These are phyloP conservation scores for Yueomyces sinensis DNA, from an alignment of 805 yeast genomes.

Conservation along the genomic window DNA sequence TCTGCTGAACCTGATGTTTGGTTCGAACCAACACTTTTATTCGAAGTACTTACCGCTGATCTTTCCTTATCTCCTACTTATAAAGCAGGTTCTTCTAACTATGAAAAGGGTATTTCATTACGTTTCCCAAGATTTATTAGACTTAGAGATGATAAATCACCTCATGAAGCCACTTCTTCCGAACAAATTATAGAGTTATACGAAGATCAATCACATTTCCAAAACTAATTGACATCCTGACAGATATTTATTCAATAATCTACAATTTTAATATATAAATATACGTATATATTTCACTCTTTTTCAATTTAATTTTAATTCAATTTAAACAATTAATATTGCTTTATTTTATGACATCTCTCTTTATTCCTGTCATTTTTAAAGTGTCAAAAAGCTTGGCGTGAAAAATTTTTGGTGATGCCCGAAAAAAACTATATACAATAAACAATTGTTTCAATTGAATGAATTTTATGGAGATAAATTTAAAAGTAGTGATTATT, in stretches of 20 bases:
- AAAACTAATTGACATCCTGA: neutral
- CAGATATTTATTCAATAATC: neutral
- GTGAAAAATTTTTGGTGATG: no score
- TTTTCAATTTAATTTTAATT: no score
- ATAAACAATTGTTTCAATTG: no score
- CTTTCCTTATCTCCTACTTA: conserved; percentile 78
- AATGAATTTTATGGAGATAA: no score
- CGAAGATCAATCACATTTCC: conserved; percentile 45
- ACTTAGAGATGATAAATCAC: conserved; percentile 71
- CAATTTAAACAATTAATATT: no score
- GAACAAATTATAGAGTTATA: conserved; percentile 78
- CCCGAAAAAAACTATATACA: no score
- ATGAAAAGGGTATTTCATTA: conserved; percentile 74
- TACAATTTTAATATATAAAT: no score
- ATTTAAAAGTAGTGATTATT: no score
- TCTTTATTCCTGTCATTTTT: no score
- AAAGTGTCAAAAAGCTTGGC: no score
- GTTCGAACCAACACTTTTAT: conserved; percentile 77
- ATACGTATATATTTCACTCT: no score
- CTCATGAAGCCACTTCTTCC: conserved; percentile 78
- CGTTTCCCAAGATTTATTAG: conserved; percentile 82
- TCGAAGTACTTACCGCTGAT: conserved; percentile 89
- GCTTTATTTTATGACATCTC: no score
- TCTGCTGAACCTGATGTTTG: conserved; percentile 82
- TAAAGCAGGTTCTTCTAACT: conserved; percentile 63